Evolutionary conservation across 2,329 filamentous ascomycete genomes (phyloP), one percentile per base, ranked within the genome.

Genomic region (Mariannaea sp.): DNA sequence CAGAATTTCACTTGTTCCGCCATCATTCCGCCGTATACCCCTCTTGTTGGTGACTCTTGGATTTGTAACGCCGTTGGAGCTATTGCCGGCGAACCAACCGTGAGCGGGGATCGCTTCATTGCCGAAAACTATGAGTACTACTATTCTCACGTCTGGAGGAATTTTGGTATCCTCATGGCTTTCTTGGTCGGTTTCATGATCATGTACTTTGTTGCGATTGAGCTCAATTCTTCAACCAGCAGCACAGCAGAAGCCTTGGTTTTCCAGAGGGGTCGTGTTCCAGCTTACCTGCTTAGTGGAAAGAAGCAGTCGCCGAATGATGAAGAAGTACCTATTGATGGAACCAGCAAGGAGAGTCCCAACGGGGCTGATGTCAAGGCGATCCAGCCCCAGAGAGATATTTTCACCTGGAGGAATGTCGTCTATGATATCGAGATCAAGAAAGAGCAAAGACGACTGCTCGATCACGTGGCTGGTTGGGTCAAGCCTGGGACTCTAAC

Each of bases 401-500:
- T 92, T 49, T 93, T 94, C 70, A 88, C 88, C 33, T 95, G 90
- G 90, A 79, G 83, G 49, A 80, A 92, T 61, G 86, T 94, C 1
- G 86, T 85, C 59, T 95, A 82, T 51, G 79, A 84, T 16, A 80
- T 85, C 59, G 81, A 87, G 61, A 89, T 95, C 72, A 94, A 94
- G 73, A 79, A 79, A 1, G 82, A 90, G 58, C 74, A 79, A 1
- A 82, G 90, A n/a, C 81, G 87, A 14, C 69, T 96, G 55, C 73
- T 96, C 46, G 86, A 96, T 60, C 77, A 92, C 50, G 88, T 96
- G 2, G 84, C 89, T 61, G 92, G 92, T 5, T 96, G 90, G 89
- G 90, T 96, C 51, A 92, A 92, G 70, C 92, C 92, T 0, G 92
- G 92, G 24, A 95, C 89, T 1, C 74, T 95, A 27, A 96, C 91